Conservation (phyloP, 73 alveolate species). For the Stentor roeselii region DNA sequence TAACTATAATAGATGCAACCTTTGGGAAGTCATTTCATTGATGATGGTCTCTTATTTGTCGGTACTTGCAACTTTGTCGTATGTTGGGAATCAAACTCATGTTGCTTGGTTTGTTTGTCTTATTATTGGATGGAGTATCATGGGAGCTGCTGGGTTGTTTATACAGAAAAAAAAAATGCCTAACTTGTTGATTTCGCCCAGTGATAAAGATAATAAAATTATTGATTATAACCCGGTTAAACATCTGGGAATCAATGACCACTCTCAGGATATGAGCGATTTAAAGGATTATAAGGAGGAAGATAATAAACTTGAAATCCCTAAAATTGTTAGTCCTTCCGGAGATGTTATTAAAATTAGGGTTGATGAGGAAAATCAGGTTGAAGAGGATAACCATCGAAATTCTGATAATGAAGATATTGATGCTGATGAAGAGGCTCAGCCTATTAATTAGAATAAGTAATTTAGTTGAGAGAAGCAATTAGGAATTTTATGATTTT, state of each 20-base stretch:
- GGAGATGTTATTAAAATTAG: too few relatives aligned
- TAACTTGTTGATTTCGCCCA: not conserved
- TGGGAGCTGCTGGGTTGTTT: not conserved
- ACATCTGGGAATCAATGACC: not conserved
- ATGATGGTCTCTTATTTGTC: slow-evolving; percentile 19
- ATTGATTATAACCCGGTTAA: not conserved
- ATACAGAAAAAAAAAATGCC: slow-evolving; percentile 10
- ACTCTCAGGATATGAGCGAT: too few relatives aligned
- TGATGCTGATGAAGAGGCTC: too few relatives aligned
- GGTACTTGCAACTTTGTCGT: slow-evolving; percentile 5
- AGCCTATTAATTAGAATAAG: too few relatives aligned
- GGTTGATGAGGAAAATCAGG: too few relatives aligned
- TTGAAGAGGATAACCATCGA: too few relatives aligned
- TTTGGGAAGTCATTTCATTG: slow-evolving; percentile 12
- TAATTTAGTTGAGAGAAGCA: too few relatives aligned
- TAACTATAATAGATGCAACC: slow-evolving; percentile 17
- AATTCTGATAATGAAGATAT: too few relatives aligned
- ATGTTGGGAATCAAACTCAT: not conserved
- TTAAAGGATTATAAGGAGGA: too few relatives aligned
- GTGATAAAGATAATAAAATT: not conserved
- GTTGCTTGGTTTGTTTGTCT: slow-evolving; percentile 25
- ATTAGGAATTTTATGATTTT: too few relatives aligned
- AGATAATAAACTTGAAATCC: too few relatives aligned
- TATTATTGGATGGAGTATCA: slow-evolving; percentile 15
- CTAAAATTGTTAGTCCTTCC: too few relatives aligned